A percentile compares a stretch with the other conserved stretches of the same genome.
Evolutionary conservation across 2,329 filamentous ascomycete genomes (phyloP).

Genomic region (Fusarium longipes): DNA sequence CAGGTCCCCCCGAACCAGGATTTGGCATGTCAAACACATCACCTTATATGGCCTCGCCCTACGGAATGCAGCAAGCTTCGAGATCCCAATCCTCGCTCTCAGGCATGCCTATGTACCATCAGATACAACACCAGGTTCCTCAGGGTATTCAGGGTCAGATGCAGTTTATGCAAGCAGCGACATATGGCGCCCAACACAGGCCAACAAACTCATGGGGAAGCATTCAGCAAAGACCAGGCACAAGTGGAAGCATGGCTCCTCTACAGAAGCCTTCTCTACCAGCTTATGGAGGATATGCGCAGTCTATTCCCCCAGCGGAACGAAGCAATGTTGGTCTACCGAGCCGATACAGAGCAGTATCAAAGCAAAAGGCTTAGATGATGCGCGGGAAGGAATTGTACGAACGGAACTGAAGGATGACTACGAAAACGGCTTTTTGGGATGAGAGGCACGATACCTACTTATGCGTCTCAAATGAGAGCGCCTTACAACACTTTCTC

Average conservation of each 20-base stretch:
- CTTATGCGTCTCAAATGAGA: not conserved
- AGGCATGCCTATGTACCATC: conserved; percentile 5
- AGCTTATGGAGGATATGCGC: conserved; percentile 23
- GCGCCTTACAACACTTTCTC: not conserved
- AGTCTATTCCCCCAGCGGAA: conserved; percentile 20
- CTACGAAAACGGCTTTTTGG: conserved; percentile 1
- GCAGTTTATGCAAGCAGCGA: conserved; percentile 16
- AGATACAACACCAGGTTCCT: conserved; percentile 17
- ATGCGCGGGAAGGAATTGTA: not conserved
- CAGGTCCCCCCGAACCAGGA: not conserved
- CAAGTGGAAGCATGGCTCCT: not conserved
- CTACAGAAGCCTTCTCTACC: conserved; percentile 1
- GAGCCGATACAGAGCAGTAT: conserved; percentile 24
- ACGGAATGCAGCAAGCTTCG: conserved; percentile 20
- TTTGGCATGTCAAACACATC: conserved; percentile 1
- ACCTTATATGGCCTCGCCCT: conserved; percentile 10
- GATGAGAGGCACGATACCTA: not conserved
- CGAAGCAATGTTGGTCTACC: conserved; percentile 29
- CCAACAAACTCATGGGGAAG: not conserved
- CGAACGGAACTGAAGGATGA: not conserved
- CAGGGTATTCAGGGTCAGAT: conserved; percentile 20
- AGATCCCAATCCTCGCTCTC: not conserved
- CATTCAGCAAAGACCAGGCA: not conserved
- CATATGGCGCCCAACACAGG: not conserved
- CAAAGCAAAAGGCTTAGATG: conserved; percentile 10